These are phyloP conservation scores for Exophiala lecanii-corni DNA, from an alignment of 2,329 filamentous ascomycete species.

Conservation along the genomic window DNA sequence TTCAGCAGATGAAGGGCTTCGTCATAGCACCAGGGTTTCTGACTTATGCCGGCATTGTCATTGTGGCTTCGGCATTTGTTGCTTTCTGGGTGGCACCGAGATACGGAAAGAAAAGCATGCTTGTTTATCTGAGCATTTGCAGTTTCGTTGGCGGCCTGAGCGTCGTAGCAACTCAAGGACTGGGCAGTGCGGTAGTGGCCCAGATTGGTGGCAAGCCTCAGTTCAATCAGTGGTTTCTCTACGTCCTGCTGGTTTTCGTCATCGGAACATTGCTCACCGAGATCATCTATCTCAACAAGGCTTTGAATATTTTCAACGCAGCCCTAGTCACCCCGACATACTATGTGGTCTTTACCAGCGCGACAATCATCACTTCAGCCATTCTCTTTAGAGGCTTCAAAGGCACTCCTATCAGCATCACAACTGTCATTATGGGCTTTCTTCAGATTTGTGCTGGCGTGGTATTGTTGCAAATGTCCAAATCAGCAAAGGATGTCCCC, in stretches of 20 bases:
- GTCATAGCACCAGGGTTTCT: constrained; percentile 85
- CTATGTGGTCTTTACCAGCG: constrained; percentile 96
- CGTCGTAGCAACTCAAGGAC: constrained; percentile 88
- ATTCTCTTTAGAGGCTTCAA: constrained; percentile 93
- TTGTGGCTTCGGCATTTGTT: constrained; percentile 66
- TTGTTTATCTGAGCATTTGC: constrained; percentile 95
- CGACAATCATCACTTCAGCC: constrained; percentile 89
- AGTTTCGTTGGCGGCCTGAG: constrained; percentile 90
- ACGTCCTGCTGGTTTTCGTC: constrained; percentile 86
- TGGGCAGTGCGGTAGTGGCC: constrained; percentile 85
- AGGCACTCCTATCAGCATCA: constrained; percentile 71
- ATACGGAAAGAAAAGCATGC: constrained; percentile 95
- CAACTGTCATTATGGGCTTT: constrained; percentile 90
- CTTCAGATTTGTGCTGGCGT: constrained; percentile 90
- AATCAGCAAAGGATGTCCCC: constrained; percentile 95
- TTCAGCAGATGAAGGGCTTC: constrained; percentile 87
- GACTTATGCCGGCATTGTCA: constrained; percentile 74
- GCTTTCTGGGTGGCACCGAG: constrained; percentile 78
- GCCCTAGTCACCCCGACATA: constrained; percentile 96
- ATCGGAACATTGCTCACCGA: constrained; percentile 83
- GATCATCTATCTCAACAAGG: constrained; percentile 99
- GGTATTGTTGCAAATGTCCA: constrained; percentile 89
- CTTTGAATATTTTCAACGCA: constrained; percentile 92
- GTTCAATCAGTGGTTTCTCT: constrained; percentile 97
- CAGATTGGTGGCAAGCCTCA: constrained; percentile 76